A percentile compares a stretch with the other conserved stretches of the same genome.
Conservation (phyloP, 2,329 filamentous ascomycete species). For the Zasmidium citrigriseum region DNA sequence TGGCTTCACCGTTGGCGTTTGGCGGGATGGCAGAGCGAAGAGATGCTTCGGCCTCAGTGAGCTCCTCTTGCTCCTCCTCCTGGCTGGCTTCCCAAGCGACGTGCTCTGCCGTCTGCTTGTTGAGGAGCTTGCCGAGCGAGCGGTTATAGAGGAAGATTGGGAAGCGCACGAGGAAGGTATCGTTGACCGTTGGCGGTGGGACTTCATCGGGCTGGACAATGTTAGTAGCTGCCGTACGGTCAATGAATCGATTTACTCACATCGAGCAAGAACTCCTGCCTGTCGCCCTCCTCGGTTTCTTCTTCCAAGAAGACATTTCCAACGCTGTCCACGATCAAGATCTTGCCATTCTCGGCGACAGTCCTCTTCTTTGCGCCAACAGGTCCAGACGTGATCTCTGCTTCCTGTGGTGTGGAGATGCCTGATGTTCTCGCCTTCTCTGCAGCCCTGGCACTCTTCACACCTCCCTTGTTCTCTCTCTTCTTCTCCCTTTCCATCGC, state of each 20-base stretch:
- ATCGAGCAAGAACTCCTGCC: conserved; percentile 83
- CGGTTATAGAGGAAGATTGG: conserved; percentile 71
- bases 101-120: conserved; percentile 38
- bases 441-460: conserved; percentile 48
- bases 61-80: conserved; percentile 35
- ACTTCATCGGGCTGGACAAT: conserved; percentile 71
- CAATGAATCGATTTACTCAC: conserved; percentile 56
- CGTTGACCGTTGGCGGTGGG: conserved; percentile 69
- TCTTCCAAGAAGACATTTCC: conserved; percentile 97
- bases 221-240: conserved; percentile 4
- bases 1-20: conserved; percentile 49
- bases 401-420: conserved; percentile 58
- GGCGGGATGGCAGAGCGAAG: conserved; percentile 44
- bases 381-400: conserved; percentile 56
- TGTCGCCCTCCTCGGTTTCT: conserved; percentile 80
- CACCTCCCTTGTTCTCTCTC: conserved; percentile 60
- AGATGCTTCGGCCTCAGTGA: conserved; percentile 39
- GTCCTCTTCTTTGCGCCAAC: conserved; percentile 83
- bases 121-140: conserved; percentile 45
- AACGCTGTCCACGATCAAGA: conserved; percentile 85
- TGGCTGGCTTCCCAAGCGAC: conserved; percentile 25
- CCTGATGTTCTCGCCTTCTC: conserved; percentile 53
- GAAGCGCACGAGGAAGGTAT: conserved; percentile 80
- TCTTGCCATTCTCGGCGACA: conserved; percentile 91
- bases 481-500: conserved; percentile 83